These are phyloP conservation scores for Claviceps paspali DNA, from an alignment of 2,329 filamentous ascomycete genomes.

Conservation along the genomic window DNA sequence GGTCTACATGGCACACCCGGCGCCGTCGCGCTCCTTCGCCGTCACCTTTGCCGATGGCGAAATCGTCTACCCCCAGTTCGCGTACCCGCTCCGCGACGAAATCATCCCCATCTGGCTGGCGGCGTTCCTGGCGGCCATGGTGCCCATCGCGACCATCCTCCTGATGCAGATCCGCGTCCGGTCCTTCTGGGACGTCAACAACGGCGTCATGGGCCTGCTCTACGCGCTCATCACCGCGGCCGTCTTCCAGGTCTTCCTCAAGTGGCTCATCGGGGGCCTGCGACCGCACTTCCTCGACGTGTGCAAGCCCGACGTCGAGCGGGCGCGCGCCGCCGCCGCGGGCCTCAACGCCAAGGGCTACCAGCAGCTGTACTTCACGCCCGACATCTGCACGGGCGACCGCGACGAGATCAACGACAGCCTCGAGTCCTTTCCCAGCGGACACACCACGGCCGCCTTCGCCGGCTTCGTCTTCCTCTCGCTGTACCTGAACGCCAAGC, in stretches of 20 bases:
- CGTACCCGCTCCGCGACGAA: slow-evolving; percentile 54
- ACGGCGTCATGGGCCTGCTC: slow-evolving; percentile 51
- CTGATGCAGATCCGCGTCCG: slow-evolving; percentile 52
- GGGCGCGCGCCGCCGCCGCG: slow-evolving; percentile 7
- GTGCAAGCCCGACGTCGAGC: slow-evolving; percentile 39
- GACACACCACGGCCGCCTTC: slow-evolving; percentile 60
- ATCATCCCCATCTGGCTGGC: slow-evolving; percentile 59
- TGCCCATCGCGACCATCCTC: slow-evolving; percentile 51
- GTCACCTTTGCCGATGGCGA: slow-evolving; percentile 51
- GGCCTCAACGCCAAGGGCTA: slow-evolving; percentile 37
- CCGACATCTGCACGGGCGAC: slow-evolving; percentile 55
- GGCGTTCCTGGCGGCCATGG: slow-evolving; percentile 46
- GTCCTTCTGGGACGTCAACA: slow-evolving; percentile 57
- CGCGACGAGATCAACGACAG: slow-evolving; percentile 48
- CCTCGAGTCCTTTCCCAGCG: slow-evolving; percentile 57
- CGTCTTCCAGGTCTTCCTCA: slow-evolving; percentile 65
- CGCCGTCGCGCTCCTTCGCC: slow-evolving; percentile 42
- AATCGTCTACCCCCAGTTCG: slow-evolving; percentile 55
- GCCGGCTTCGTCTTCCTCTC: slow-evolving; percentile 56
- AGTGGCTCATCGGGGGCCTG: slow-evolving; percentile 58
- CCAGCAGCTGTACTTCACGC: slow-evolving; percentile 49
- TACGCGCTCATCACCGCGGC: slow-evolving; percentile 55
- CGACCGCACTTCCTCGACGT: slow-evolving; percentile 59
- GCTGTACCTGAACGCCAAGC: slow-evolving; percentile 63
- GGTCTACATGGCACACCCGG: slow-evolving; percentile 50